These are phyloP conservation scores for Metarhizium guizhouense DNA, from an alignment of 2,329 filamentous ascomycete genomes.

Conservation along the genomic window DNA sequence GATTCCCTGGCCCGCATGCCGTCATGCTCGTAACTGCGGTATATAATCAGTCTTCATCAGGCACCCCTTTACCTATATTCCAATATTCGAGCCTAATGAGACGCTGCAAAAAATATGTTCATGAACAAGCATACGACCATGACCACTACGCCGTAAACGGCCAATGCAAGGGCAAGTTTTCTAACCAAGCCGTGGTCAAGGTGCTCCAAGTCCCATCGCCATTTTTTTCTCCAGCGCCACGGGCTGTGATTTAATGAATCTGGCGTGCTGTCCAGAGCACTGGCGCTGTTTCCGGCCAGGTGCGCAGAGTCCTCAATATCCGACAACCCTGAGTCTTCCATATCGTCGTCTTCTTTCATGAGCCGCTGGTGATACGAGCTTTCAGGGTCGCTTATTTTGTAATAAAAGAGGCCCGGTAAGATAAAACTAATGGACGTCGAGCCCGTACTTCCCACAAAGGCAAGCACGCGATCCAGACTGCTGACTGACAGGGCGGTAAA, in stretches of 20 bases:
- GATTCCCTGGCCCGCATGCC: neutral
- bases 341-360: slow-evolving; percentile 84
- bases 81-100: slow-evolving; percentile 37
- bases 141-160: slow-evolving; percentile 75
- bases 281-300: slow-evolving; percentile 36
- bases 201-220: slow-evolving; percentile 53
- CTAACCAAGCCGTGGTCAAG: slow-evolving; percentile 59
- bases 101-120: slow-evolving; percentile 70
- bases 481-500: slow-evolving; percentile 84
- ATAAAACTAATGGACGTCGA: slow-evolving; percentile 97
- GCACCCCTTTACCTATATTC: neutral
- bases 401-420: slow-evolving; percentile 91
- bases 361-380: slow-evolving; percentile 78
- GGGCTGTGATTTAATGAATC: slow-evolving; percentile 23
- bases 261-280: slow-evolving; percentile 32
- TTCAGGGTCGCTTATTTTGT: slow-evolving; percentile 91
- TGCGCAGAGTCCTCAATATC: slow-evolving; percentile 40
- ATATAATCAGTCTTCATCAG: neutral
- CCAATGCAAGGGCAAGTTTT: slow-evolving; percentile 63
- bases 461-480: slow-evolving; percentile 81
- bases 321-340: slow-evolving; percentile 45
- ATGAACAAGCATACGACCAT: slow-evolving; percentile 84
- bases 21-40: slow-evolving; percentile 3
- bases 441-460: slow-evolving; percentile 91
- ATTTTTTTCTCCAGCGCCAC: slow-evolving; percentile 46